Base-by-base conservation (phyloP, 2,329 filamentous ascomycete genomes). In the Sarocladium brachiariae region DNA sequence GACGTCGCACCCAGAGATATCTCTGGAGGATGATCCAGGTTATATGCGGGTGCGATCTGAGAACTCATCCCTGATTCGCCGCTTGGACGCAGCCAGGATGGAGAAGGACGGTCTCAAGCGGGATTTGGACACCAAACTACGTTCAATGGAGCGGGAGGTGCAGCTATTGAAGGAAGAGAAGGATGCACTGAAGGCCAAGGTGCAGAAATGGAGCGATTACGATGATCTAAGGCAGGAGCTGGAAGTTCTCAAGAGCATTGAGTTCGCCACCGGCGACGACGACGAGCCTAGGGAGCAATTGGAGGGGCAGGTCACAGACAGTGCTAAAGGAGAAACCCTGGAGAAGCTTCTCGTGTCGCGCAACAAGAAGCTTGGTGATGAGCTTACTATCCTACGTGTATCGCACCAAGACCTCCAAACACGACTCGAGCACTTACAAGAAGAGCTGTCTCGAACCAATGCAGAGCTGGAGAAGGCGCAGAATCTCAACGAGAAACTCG, bases 281-380 rank as follows among this genome's bases (percentile, higher is more conserved):
- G 87, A 91, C 43, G 83, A 86, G 2, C 25, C 75, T 8, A 62
- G 68, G 25, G 74, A 72, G 14, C 58, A 66, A 24, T 56, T 66
- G 2, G 71, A 73, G 23, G 46, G 46, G 4, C 27, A 19, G 5
- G 19, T 35, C 18, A 18, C 46, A 7, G 33, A 16, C 8, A 16
- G 25, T n/a, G 57, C 68, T 5, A 83, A 82, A 62, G 83, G 86
- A 38, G 89, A 95, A 59, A 90, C 86, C 1, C 71, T 99, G 9
- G 93, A 99, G 67, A 91, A 96, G 68, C 80, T 99, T 24, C 75
- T 99, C 5, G 74, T 99, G 49, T 86, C 89, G 9, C 83, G 93
- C 41, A 99, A 99, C 74, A 99, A 97, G 73, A 99, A 97, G 70
- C 76, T 99, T 33, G 86, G 86, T 58, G 91, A 96, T 61, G 93